Evolutionary conservation across 768 basidiomycete species (phyloP), one percentile per base, ranked within the genome.

Genomic region (Mycena venus): DNA sequence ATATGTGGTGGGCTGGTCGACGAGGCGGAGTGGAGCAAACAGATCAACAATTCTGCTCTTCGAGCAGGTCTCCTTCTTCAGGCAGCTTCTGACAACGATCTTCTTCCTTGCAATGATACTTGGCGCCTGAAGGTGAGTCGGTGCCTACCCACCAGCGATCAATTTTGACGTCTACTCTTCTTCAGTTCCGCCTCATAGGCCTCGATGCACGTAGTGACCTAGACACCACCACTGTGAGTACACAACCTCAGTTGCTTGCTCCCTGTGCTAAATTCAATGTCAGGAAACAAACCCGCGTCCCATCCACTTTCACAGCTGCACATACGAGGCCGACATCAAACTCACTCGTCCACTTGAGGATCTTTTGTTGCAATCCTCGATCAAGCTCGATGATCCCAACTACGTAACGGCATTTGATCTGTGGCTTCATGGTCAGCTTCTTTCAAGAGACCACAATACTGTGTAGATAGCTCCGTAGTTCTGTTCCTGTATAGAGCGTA

Each of bases 391-490:
- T 44, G 66, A 58, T 10, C 23, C 7, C 5, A 58, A 34, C 3
- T 25, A 58, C 34, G 1, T 12, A 5, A 56, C 66, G 7, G 5
- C 51, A 2, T 68, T 68, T 31, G 66, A 58, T 29, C 3, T 38
- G 32, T 68, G 66, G 66, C 14, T 68, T 9, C 66, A 68, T 42
- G 66, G 53, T n/a, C 66, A 68, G 25, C 55, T 68, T 3, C 32
- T 68, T 21, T 27, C 66, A 1, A 38, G 38, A 25, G 53, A 68
- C n/a, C 55, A 58, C 25, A 58, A 68, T 36, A 56, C 66, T 23
- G 53, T 15, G 14, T 68, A 68, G 53, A 36, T n/a, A n/a, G n/a
- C n/a, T n/a, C n/a, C n/a, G n/a, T n/a, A n/a, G n/a, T n/a, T n/a
- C n/a, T n/a, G n/a, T n/a, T n/a, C n/a, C n/a, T n/a, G n/a, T n/a